Evolutionary conservation across 805 yeast genomes (phyloP), one percentile per base, ranked within the genome.

Genomic region (Wickerhamomyces kurtzmanii): DNA sequence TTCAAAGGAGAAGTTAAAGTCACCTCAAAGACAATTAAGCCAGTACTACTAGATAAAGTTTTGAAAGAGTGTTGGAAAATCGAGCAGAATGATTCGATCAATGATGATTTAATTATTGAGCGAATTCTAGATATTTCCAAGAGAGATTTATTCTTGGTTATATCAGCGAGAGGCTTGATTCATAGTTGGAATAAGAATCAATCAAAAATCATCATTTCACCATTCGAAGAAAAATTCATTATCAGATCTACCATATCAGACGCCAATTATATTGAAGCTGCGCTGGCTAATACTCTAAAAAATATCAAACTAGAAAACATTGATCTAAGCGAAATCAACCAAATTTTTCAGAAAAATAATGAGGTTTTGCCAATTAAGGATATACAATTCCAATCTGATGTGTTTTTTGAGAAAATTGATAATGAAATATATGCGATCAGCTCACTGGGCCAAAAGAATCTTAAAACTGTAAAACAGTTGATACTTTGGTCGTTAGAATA

Each of bases 171-270:
- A n/a, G n/a, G 39, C 7, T 32, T 42, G 15, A 35, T 45, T 26
- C 31, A 34, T 26, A 41, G 38, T 11, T 45, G 52, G 52, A 32
- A 38, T 9, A 35, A 48, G 25, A 41, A 42, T 2, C 38, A 45
- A 23, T 49, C 43, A 3, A 40, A 36, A 27, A 41, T 47, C n/a
- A 29, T 33, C 8, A 27, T 47, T 14, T 22, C 31, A 2, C 39
- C 47, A 3, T 36, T 34, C 12, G 39, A 45, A 4, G 15, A 28
- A 10, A 34, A 39, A 29, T 38, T 47, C 25, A 26, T 45, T 15
- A 38, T 47, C 2, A 33, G 40, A 11, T 42, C 50, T 1, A 39
- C 32, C 13, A 37, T 39, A 22, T 31, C 39, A 4, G 42, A 45
- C 23, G 20, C 42, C 12, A 45, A 42, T 19, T 45, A 43, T 26